phyloP scores from a whole-genome alignment of 2,329 filamentous ascomycete genomes.

The Grosmannia huntii region DNA sequence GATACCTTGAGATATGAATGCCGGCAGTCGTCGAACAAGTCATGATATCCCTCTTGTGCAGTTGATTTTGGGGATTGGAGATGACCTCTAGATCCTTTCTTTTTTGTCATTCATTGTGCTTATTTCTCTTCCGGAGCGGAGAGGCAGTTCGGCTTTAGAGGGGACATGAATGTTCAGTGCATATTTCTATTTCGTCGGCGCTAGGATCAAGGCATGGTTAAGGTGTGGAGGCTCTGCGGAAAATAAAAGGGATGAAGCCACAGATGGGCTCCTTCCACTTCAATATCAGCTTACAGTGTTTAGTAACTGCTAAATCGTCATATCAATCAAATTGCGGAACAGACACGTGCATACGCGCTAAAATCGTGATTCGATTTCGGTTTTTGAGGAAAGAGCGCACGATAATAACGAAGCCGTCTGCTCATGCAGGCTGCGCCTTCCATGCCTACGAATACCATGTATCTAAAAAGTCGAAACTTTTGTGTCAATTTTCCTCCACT shows the following conservation, averaged over 20 bases:
- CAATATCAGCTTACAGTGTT: neutral
- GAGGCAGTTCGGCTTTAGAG: neutral
- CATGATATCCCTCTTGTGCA: neutral
- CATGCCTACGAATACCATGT: no score
- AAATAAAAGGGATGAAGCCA: neutral
- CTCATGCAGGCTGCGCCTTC: neutral
- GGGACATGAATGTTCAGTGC: neutral
- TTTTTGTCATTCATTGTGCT: neutral
- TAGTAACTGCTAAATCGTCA: neutral
- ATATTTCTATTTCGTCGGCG: neutral
- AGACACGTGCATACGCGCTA: conserved; percentile 6
- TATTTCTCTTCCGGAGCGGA: neutral
- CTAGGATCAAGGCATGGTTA: neutral
- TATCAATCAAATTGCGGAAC: neutral
- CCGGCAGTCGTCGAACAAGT: neutral
- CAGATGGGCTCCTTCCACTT: neutral
- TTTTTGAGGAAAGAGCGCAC: conserved; percentile 2
- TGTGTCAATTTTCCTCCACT: no score
- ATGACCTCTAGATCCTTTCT: neutral
- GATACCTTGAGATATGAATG: neutral
- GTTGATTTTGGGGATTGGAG: neutral
- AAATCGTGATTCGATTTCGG: neutral
- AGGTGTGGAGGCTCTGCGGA: neutral
- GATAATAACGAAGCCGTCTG: neutral
- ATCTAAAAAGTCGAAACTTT: neutral